Evolutionary conservation across 2,329 filamentous ascomycete genomes (phyloP).

Genomic region (Ophiostoma triangulosporum): DNA sequence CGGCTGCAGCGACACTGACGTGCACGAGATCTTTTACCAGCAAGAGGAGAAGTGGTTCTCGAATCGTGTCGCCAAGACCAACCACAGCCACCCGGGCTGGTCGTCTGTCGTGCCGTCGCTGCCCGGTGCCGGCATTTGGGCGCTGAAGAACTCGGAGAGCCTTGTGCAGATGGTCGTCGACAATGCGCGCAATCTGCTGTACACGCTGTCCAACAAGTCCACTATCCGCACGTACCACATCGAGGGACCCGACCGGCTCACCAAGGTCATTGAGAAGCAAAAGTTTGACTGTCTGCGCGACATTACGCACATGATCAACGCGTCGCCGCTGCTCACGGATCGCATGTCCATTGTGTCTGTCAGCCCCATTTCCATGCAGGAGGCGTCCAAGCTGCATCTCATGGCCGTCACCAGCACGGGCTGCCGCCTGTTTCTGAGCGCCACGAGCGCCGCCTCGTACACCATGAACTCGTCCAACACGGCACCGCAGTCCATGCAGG

Average conservation of each 20-base stretch:
- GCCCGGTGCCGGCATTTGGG: conserved; percentile 31
- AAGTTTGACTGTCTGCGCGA: conserved; percentile 50
- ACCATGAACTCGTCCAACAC: conserved; percentile 45
- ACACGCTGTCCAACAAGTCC: conserved; percentile 77
- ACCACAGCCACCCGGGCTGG: conserved; percentile 68
- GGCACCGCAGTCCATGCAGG: conserved; percentile 87
- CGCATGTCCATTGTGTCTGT: conserved; percentile 69
- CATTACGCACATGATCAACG: conserved; percentile 74
- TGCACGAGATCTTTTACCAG: conserved; percentile 91
- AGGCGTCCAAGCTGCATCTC: conserved; percentile 73
- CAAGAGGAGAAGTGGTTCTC: conserved; percentile 97
- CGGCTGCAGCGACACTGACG: conserved; percentile 65
- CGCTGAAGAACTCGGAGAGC: conserved; percentile 41
- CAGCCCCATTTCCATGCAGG: conserved; percentile 64
- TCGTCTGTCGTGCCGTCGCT: conserved; percentile 47
- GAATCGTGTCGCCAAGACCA: conserved; percentile 73
- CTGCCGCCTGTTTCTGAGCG: conserved; percentile 82
- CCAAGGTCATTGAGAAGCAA: conserved; percentile 52
- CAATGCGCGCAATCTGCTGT: conserved; percentile 75
- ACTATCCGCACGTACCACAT: conserved; percentile 89
- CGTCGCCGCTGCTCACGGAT: conserved; percentile 55
- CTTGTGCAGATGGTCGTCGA: conserved; percentile 75
- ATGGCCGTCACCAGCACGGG: conserved; percentile 86
- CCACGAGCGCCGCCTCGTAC: conserved; percentile 63
- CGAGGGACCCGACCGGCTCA: conserved; percentile 48